A percentile compares a stretch with the other conserved stretches of the same genome.
phyloP scores from a whole-genome alignment of 768 basidiomycete genomes.

The Macrolepiota dolichaula region DNA sequence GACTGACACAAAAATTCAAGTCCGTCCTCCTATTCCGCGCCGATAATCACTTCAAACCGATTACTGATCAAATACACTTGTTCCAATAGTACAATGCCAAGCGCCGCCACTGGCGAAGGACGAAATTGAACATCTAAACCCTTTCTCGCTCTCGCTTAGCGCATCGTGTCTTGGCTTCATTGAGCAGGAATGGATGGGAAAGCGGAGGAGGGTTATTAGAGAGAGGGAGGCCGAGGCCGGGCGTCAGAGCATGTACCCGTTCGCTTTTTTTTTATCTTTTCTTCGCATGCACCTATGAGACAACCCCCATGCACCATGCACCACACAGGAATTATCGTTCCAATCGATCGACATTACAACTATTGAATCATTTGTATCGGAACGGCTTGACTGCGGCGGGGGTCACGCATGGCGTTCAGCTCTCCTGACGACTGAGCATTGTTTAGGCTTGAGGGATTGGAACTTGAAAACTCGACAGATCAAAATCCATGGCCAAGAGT shows the following conservation, averaged over 20 bases:
- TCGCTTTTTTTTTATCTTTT: constrained; percentile 9
- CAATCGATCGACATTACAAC: background rate
- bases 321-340: background rate
- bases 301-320: background rate
- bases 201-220: background rate
- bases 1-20: constrained; percentile 93
- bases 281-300: constrained; percentile 8
- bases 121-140: constrained; percentile 91
- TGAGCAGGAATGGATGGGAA: background rate
- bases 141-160: background rate
- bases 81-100: constrained; percentile 80
- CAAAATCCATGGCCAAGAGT: too few relatives aligned
- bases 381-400: too few relatives aligned
- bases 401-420: too few relatives aligned
- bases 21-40: constrained; percentile 28
- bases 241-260: background rate
- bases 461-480: too few relatives aligned
- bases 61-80: constrained; percentile 7
- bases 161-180: background rate
- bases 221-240: constrained; percentile 6
- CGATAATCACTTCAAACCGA: background rate
- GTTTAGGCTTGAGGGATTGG: too few relatives aligned
- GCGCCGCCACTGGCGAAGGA: constrained; percentile 98
- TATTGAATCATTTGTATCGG: too few relatives aligned
- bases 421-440: too few relatives aligned